Base-by-base conservation (phyloP, 2,329 filamentous ascomycete species). In the Botrytis cinerea region DNA sequence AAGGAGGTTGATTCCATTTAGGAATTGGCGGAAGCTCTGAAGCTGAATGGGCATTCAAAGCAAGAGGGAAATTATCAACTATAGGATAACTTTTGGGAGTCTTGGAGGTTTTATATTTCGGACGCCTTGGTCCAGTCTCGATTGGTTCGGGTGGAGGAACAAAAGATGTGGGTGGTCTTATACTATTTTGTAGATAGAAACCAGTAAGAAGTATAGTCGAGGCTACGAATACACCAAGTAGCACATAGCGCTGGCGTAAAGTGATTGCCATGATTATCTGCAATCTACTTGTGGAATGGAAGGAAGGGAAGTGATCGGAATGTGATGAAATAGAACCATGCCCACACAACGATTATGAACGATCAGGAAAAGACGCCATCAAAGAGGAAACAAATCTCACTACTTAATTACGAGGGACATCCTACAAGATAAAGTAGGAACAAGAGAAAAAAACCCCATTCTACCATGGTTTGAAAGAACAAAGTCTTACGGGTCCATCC, bases 1-100 rank as follows among this genome's bases (percentile, higher is more conserved):
- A 78, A 0, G 85, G 83, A 16, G 85, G 83, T 16, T 79, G 71
- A 75, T 87, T 87, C 82, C 85, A 86, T 38, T 76, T 73, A 0
- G 85, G 84, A 18, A 87, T 82, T 2, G 83, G 82, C 2, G 84
- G 84, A 8, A 82, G 79, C 61, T 81, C 69, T 74, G 71, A 63
- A 32, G 78, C 68, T 18, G 77, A 78, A 43, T 75, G 74, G 3
- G 76, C 77, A 6, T 73, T 71, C 38, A 72, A 63, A 61, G 78
- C 78, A 7, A 77, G 72, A 28, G 78, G 78, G 35, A 80, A 80
- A 71, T 79, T 79, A 45, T 80, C 78, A 18, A 77, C 72, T 45
- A 79, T 77, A 28, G 78, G 78, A 63, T 66, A 70, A 14, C 69
- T 74, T 59, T 70, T 73, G 6, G 70, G 45, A 9, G 59, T 28